Evolutionary conservation across 139 green algal species (phyloP), one percentile per base, ranked within the genome.

Genomic region (Zygnema circumcarinatum): DNA sequence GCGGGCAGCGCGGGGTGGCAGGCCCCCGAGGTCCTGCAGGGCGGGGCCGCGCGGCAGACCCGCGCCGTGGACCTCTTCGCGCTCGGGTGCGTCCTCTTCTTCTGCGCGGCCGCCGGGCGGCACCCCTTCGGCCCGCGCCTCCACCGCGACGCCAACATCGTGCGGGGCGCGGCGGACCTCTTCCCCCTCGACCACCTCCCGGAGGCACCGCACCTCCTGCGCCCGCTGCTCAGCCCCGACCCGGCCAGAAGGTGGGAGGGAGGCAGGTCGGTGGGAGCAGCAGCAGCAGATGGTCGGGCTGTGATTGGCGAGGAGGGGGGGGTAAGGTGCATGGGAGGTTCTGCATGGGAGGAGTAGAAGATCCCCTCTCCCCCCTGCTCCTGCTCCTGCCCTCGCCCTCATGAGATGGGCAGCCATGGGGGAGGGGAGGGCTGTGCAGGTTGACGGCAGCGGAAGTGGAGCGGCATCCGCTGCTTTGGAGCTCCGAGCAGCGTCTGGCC

Each of bases 1-100:
- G 42, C 35, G 32, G 97, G 97, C 86, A 97, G 92, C 90, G 94
- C 91, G 38, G 97, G 97, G n/a, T 99, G 97, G 97, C 96, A 98
- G 91, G 96, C 97, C 0, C 97, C 96, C 0, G 97, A 99, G 94
- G 95, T 97, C 90, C 94, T 99, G 53, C 68, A 87, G 32, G 33
- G 80, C 0, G 94, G 93, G 2, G 33, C 79, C 0, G 94, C 92
- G 2, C 86, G 95, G 0, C 94, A 97, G 91, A 96, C 93, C 29
- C 92, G 93, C 1, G 89, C 94, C 67, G 95, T 98, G 84, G 97
- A 99, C 90, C 87, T 98, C 3, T 99, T 99, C 74, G 95, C 93
- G 22, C 93, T 97, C 35, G 97, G 97, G 68, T 96, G 97, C 87
- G 79, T 99, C 22, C 85, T 99, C 29, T 93, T 96, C 92, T 98